Base-by-base conservation (phyloP, 2,329 filamentous ascomycete species). In the Neurospora crassa region DNA sequence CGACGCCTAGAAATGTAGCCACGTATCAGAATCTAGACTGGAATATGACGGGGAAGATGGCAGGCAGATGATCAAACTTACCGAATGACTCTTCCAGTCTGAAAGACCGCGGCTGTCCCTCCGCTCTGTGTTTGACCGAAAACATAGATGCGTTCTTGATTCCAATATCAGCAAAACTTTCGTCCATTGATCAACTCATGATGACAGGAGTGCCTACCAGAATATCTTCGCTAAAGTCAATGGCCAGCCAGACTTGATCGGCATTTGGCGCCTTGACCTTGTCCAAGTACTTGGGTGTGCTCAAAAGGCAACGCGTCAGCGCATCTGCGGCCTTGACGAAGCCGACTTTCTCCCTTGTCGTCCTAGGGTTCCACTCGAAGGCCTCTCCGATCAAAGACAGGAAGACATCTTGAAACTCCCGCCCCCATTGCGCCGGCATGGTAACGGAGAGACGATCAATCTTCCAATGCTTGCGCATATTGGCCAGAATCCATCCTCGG, bases 371-470 rank as follows among this genome's bases (percentile, higher is more conserved):
- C 14, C 47, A 24, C 11, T 68, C 14, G 14, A 71, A 71, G 1
- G 63, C 70, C 34, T 71, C 59, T 11, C 18, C 45, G 12, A 71
- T 37, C 0, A 71, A 40, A 14, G 10, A 29, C 18, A 37, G 10
- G 16, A 68, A 47, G 0, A 53, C 59, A 5, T 24, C 18, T 40
- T 68, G 20, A 68, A 71, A 70, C 43, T 68, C 68, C 4, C 24
- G 10, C 0, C 41, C 68, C 70, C 70, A 71, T 37, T 71, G 68
- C 3, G 53, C 59, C 1, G 70, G 70, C 29, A 71, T 40, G 2
- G 18, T 63, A 4, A 71, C n/a, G 0, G n/a, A n/a, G 2, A 71
- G 47, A 5, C 47, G 34, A 8, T 6, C 11, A 18, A 71, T 63
- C 6, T 0, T 2, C 40, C 67, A 42, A 0, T 42, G 10, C 29